Percentiles rank a stretch among this genome's conserved stretches.
Conservation (phyloP, 345 rosid genomes). For the Salix arbutifolia region DNA sequence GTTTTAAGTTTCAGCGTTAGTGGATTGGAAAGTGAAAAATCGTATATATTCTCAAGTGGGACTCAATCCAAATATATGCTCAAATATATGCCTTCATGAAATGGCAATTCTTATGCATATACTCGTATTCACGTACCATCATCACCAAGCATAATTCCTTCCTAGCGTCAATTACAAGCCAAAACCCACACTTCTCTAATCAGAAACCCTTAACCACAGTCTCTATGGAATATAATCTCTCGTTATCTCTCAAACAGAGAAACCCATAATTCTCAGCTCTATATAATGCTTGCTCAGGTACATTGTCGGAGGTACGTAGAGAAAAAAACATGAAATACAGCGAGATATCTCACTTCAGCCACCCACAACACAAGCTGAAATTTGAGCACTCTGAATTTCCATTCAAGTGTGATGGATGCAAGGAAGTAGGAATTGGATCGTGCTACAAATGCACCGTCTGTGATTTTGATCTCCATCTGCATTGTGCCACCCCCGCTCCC, state of each 20-base stretch:
- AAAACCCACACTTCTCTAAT: not conserved
- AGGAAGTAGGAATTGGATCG: conserved; percentile 85
- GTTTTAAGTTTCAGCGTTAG: not conserved
- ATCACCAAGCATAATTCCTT: conserved; percentile 47
- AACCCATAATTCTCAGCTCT: not conserved
- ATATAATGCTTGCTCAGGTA: conserved; percentile 3
- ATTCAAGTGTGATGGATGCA: conserved; percentile 94
- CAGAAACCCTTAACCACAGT: not conserved
- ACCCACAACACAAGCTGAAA: conserved; percentile 64
- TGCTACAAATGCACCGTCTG: conserved; percentile 60
- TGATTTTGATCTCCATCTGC: conserved; percentile 78
- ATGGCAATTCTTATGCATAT: conserved; percentile 22
- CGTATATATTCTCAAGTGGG: conserved; percentile 37
- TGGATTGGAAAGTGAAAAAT: conserved; percentile 36
- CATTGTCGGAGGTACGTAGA: not conserved
- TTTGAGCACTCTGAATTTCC: conserved; percentile 63
- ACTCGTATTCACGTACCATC: conserved; percentile 36
- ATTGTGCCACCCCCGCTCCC: conserved; percentile 61
- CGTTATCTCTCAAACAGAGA: not conserved
- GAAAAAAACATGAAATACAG: conserved; percentile 49
- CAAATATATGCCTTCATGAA: conserved; percentile 34
- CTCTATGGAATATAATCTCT: not conserved
- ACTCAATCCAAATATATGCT: conserved; percentile 4
- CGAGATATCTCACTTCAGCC: conserved; percentile 74
- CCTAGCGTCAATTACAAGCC: conserved; percentile 44